Base-by-base conservation (phyloP, 2,329 filamentous ascomycete genomes). In the Furcasterigmium sp. region DNA sequence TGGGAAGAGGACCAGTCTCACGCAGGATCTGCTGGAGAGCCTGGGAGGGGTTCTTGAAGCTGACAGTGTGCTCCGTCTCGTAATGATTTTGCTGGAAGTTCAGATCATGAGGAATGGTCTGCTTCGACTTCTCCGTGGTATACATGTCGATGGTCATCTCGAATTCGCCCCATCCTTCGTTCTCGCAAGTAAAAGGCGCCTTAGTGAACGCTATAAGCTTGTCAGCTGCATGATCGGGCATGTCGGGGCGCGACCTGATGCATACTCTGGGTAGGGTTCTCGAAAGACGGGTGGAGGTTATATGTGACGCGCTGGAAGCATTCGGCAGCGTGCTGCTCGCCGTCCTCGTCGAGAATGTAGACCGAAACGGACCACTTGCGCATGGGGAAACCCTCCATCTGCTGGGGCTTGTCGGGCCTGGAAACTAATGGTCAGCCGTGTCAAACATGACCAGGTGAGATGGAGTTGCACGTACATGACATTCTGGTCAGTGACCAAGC, bases 111-210 rank as follows among this genome's bases (percentile, higher is more conserved):
- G 75, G 69, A 51, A 98, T 75, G 13, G 78, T 74, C 58, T 89
- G 80, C 58, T 95, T 91, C 45, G 84, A 85, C 73, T 96, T 96
- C 66, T 93, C 89, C 23, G 85, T 82, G 35, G 85, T 87, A 59
- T 83, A 85, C 54, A 94, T 77, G 49, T 87, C 81, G 57, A 97
- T 93, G 38, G 74, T 76, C 82, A 98, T 91, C 62, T 97, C 93
- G 63, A 98, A 98, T 69, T 97, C 93, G 58, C 93, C 93, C 93
- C 93, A 98, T 54, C 93, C 93, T 68, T 96, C 87, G 67, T 98
- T 95, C 51, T 82, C 75, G 65, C 95, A 95, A 52, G 77, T 78
- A 70, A 97, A 98, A 0, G 93, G 93, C 1, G 90, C 80, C 51
- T 86, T 84, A 59, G 83, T 84, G 70, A 95, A 85, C 19, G 80